Evolutionary conservation across 352 stramenopile genomes (phyloP).

Genomic region (Phytopythium boreale): DNA sequence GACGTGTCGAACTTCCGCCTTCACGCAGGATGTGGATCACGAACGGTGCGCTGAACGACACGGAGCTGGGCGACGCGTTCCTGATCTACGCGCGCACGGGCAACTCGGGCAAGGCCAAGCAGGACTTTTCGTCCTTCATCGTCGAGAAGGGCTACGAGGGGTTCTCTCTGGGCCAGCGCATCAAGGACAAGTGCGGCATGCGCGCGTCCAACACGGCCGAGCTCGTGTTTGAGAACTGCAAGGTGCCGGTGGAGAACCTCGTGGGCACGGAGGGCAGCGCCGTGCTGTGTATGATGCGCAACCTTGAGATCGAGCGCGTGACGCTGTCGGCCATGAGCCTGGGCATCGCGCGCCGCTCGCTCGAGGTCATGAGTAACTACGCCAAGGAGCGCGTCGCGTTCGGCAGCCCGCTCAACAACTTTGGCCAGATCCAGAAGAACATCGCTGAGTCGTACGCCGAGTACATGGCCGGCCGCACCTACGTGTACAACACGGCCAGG

Average conservation of each 20-base stretch:
- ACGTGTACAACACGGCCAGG: conserved; percentile 95
- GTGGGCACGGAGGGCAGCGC: conserved; percentile 80
- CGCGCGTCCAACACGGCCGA: conserved; percentile 96
- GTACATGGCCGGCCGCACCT: conserved; percentile 95
- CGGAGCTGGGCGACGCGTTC: conserved; percentile 95
- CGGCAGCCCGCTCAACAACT: conserved; percentile 89
- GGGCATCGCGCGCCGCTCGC: conserved; percentile 94
- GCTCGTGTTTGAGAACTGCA: conserved; percentile 98
- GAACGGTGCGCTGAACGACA: conserved; percentile 96
- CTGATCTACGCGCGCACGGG: conserved; percentile 98
- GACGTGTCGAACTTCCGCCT: not conserved
- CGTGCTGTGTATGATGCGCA: conserved; percentile 93
- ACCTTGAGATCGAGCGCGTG: conserved; percentile 99
- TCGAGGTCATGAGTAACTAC: conserved; percentile 97
- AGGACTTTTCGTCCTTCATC: conserved; percentile 97
- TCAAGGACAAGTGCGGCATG: conserved; percentile 99
- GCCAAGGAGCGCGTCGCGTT: conserved; percentile 95
- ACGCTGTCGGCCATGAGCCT: conserved; percentile 96
- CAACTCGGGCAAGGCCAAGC: conserved; percentile 69
- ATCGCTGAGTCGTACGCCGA: conserved; percentile 99
- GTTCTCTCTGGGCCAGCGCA: conserved; percentile 97
- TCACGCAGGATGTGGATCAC: conserved; percentile 98
- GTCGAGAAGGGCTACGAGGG: conserved; percentile 96
- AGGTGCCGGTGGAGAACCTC: conserved; percentile 91
- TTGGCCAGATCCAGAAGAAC: conserved; percentile 94